A percentile compares a stretch with the other conserved stretches of the same genome.
Conservation (phyloP, 768 basidiomycete species). For the Collybiopsis confluens region DNA sequence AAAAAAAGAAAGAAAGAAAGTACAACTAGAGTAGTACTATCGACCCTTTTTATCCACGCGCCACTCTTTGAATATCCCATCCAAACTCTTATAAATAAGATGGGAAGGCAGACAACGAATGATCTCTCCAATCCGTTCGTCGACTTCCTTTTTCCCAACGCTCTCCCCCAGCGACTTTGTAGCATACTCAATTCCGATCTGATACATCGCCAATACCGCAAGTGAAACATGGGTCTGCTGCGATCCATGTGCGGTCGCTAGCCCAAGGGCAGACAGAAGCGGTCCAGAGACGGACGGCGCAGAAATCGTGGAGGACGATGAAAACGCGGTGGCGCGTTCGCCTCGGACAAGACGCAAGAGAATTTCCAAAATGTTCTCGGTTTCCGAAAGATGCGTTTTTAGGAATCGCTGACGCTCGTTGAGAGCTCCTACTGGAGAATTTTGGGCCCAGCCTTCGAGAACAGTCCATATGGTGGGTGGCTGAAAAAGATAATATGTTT, state of each 20-base stretch:
- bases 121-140: constrained; percentile 81
- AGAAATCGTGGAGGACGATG: constrained; percentile 56
- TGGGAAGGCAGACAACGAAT: constrained; percentile 85
- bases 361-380: constrained; percentile 90
- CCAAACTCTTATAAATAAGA: constrained; percentile 85
- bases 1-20: no score
- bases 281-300: constrained; percentile 64
- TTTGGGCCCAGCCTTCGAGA: constrained; percentile 85
- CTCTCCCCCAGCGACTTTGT: constrained; percentile 61
- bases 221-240: constrained; percentile 95
- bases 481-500: constrained; percentile 32
- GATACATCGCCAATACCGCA: constrained; percentile 88
- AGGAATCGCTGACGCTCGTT: constrained; percentile 85
- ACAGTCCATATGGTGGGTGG: constrained; percentile 90
- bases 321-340: constrained; percentile 72
- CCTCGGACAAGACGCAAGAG: constrained; percentile 88
- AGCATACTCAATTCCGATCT: constrained; percentile 80
- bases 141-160: constrained; percentile 68
- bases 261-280: constrained; percentile 62
- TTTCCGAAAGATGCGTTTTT: constrained; percentile 80
- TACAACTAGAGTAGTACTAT: constrained; percentile 21
- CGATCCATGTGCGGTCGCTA: constrained; percentile 74
- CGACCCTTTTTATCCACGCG: constrained; percentile 77
- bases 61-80: constrained; percentile 95
- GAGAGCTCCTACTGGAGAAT: constrained; percentile 70